Percentiles rank a stretch among this genome's conserved stretches.
These are phyloP conservation scores for Fomitopsis palustris DNA, from an alignment of 1,284 basidiomycete species.

Conservation along the genomic window DNA sequence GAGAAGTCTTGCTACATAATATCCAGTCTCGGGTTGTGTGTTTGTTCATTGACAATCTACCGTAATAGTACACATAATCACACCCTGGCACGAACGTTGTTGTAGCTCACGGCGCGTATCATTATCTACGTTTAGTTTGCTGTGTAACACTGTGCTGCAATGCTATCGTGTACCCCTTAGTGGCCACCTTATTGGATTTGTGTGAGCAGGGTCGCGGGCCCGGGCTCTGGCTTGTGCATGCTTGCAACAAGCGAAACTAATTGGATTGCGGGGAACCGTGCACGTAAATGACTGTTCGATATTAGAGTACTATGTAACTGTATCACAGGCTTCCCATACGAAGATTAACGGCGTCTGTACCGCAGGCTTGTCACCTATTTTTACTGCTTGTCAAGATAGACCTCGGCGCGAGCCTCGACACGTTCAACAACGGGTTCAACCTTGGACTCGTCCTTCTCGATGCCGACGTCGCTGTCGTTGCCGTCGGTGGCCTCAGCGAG, in stretches of 20 bases:
- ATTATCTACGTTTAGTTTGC: constrained; percentile 9
- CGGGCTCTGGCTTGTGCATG: background rate
- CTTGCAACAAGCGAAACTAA: too few species aligned
- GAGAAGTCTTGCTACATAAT: constrained; percentile 58
- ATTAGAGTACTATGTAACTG: background rate
- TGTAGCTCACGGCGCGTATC: constrained; percentile 14
- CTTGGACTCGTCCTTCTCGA: constrained; percentile 54
- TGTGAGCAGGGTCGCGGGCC: background rate
- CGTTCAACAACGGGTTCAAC: constrained; percentile 46
- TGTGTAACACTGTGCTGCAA: constrained; percentile 22
- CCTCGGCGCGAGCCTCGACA: constrained; percentile 13
- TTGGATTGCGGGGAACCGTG: background rate
- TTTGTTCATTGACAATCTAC: constrained; percentile 11
- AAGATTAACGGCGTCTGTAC: background rate
- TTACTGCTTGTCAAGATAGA: background rate
- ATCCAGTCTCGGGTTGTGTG: constrained; percentile 7
- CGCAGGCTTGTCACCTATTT: background rate
- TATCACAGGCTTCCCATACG: background rate
- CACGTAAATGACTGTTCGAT: background rate
- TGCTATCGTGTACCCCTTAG: constrained; percentile 22
- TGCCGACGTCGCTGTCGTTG: constrained; percentile 33
- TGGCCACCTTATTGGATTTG: constrained; percentile 7
- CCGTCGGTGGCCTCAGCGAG: constrained; percentile 42
- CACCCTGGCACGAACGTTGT: constrained; percentile 15
- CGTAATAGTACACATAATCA: constrained; percentile 19